Conservation (phyloP, 129 eudicot species). For the Saposhnikovia divaricata region DNA sequence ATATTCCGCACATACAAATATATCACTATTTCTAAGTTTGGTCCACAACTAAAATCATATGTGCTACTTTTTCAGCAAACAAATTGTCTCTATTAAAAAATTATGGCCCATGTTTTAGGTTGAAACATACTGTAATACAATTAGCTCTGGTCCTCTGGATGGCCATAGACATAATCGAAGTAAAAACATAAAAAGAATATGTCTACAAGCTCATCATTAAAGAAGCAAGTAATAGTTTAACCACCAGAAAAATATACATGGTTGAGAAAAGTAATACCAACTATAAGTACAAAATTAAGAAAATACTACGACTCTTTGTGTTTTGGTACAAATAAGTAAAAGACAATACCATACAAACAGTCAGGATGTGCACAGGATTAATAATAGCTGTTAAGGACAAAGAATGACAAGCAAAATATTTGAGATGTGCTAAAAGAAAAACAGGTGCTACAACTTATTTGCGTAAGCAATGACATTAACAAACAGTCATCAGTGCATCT, state of each 20-base stretch:
- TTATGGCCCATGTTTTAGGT: background rate
- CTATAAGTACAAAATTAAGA: background rate
- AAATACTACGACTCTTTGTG: background rate
- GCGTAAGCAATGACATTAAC: background rate
- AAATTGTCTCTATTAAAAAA: too few species aligned
- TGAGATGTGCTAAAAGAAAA: background rate
- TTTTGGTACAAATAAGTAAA: background rate
- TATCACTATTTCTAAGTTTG: background rate
- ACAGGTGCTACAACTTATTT: background rate
- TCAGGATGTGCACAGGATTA: background rate
- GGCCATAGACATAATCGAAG: too few species aligned
- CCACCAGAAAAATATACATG: background rate
- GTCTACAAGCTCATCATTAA: background rate
- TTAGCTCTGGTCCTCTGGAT: too few species aligned
- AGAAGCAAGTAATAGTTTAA: background rate
- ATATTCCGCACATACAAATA: background rate
- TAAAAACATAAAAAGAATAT: background rate
- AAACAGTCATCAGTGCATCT: background rate
- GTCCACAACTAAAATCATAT: background rate
- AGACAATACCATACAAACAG: background rate
- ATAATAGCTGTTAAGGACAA: background rate
- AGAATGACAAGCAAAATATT: background rate
- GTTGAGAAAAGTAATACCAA: background rate
- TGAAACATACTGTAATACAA: too few species aligned
- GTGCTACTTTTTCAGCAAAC: background rate